Evolutionary conservation across 1,139 yeast genomes (phyloP).

Genomic region (Pneumocystis wakefieldiae): DNA sequence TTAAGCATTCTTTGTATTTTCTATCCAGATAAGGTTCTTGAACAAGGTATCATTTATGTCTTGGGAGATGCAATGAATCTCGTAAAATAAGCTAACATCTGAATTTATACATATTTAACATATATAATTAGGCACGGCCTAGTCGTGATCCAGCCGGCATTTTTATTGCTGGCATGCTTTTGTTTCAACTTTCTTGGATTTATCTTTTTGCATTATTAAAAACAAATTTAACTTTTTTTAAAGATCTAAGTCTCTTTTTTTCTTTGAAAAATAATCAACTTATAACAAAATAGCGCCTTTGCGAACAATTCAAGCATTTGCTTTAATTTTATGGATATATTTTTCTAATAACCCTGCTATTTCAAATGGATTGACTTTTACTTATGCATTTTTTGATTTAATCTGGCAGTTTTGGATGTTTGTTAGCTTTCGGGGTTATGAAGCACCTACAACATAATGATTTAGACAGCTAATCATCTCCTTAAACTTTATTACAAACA

Average conservation of each 20-base stretch:
- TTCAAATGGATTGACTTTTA: constrained; percentile 2
- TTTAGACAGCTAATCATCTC: no score
- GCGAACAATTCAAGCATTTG: not conserved
- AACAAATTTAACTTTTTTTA: not conserved
- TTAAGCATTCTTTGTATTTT: not conserved
- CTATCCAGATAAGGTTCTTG: not conserved
- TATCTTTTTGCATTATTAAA: not conserved
- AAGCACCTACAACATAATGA: not conserved
- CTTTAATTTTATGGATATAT: not conserved
- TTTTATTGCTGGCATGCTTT: not conserved
- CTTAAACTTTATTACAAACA: no score
- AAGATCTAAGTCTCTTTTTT: not conserved
- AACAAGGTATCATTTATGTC: not conserved
- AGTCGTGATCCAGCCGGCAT: not conserved
- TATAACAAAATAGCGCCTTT: not conserved
- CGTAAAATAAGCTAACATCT: not conserved
- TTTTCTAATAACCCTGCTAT: not conserved
- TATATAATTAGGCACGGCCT: not conserved
- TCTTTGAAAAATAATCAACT: not conserved
- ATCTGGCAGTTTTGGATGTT: constrained; percentile 8
- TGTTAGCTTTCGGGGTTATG: not conserved
- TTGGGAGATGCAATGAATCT: not conserved
- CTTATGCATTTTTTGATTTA: constrained; percentile 6
- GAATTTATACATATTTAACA: not conserved
- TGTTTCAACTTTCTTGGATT: not conserved